These are phyloP conservation scores for Multifurca ochricompacta DNA, from an alignment of 768 basidiomycete genomes.

Conservation along the genomic window DNA sequence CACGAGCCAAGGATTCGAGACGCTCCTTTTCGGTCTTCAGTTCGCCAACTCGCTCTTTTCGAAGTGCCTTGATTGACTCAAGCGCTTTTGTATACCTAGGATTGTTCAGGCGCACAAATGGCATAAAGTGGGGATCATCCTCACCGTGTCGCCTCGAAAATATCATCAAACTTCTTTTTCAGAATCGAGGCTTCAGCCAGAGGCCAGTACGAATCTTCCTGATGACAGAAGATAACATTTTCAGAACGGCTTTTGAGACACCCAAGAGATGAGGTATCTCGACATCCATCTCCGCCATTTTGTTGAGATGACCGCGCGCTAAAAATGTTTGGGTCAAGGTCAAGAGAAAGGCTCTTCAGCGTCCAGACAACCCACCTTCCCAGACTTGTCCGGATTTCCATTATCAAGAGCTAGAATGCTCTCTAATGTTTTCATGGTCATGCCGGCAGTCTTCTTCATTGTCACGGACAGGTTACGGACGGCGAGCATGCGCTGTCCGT, in stretches of 20 bases:
- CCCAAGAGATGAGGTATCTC: conserved; percentile 92
- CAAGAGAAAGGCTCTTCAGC: not conserved
- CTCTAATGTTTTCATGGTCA: conserved; percentile 98
- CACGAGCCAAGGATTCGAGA: conserved; percentile 63
- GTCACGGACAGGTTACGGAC: conserved; percentile 88
- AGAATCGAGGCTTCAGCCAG: conserved; percentile 81
- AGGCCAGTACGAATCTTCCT: conserved; percentile 99
- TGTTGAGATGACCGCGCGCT: conserved; percentile 89
- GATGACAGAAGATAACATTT: conserved; percentile 99
- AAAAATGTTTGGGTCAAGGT: not conserved
- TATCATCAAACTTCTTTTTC: conserved; percentile 99
- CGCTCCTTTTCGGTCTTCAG: conserved; percentile 91
- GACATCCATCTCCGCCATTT: conserved; percentile 96
- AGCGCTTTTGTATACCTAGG: conserved; percentile 92
- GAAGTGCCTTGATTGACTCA: conserved; percentile 80
- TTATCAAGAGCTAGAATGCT: conserved; percentile 76
- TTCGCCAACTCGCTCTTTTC: conserved; percentile 86
- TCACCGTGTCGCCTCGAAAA: conserved; percentile 95
- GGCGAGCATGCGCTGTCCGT: conserved; percentile 84
- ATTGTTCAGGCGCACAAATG: not conserved
- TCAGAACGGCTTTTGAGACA: conserved; percentile 98
- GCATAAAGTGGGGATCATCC: conserved; percentile 13
- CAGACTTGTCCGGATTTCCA: conserved; percentile 52
- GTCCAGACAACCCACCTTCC: conserved; percentile 52
- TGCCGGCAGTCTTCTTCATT: conserved; percentile 75